Conservation (phyloP, 208 protist species). For the Acanthamoeba royreba region DNA sequence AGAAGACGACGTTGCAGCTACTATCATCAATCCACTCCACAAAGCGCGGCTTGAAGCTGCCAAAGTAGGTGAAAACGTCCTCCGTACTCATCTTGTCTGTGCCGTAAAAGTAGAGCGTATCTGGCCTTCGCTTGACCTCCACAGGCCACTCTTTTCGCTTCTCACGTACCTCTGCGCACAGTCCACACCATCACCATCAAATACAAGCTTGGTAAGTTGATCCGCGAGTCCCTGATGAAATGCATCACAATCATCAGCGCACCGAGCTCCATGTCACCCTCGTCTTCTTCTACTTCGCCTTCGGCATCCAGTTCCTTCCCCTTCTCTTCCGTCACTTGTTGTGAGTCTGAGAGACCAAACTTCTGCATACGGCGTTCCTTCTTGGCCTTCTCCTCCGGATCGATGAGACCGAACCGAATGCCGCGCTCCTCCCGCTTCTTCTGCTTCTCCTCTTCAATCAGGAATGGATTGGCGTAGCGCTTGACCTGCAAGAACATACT, state of each 20-base stretch:
- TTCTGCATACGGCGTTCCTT: not conserved
- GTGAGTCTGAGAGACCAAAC: not conserved
- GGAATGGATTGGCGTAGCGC: not conserved
- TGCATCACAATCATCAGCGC: not conserved
- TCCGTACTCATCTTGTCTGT: not conserved
- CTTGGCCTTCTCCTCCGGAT: not conserved
- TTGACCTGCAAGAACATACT: not conserved
- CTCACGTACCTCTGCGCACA: not conserved
- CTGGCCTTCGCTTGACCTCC: not conserved
- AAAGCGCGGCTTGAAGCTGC: not conserved
- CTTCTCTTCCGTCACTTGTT: not conserved
- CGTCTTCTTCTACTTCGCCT: not conserved
- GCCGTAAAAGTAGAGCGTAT: not conserved
- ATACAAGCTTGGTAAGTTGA: not conserved
- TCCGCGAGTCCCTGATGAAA: not conserved
- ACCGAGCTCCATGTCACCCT: not conserved
- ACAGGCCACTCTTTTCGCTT: not conserved
- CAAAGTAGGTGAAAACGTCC: not conserved
- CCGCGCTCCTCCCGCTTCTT: not conserved
- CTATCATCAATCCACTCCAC: not conserved
- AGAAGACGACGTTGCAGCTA: not conserved
- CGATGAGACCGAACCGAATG: not conserved
- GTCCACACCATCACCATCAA: not conserved
- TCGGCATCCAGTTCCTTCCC: no score
- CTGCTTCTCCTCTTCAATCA: not conserved